phyloP scores from a whole-genome alignment of 495 filamentous ascomycete species.

The Neurospora sp. region DNA sequence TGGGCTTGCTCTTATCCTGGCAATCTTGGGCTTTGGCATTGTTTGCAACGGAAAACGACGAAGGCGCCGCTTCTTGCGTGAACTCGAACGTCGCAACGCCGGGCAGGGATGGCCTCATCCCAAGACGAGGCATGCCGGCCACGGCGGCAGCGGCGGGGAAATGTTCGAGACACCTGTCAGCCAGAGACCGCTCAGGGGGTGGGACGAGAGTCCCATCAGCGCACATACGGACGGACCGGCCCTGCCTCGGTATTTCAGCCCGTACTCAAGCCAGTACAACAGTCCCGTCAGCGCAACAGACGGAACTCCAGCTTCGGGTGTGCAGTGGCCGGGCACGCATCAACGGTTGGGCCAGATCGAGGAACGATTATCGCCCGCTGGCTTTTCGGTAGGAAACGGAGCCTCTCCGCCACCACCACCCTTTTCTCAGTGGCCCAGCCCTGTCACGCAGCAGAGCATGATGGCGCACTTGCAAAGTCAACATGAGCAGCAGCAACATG shows the following conservation, averaged over 20 bases:
- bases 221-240: constrained; percentile 22
- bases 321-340: constrained; percentile 15
- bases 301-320: constrained; percentile 11
- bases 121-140: constrained; percentile 16
- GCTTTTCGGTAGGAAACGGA: background rate
- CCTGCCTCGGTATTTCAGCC: constrained; percentile 38
- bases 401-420: constrained; percentile 17
- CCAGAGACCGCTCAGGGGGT: constrained; percentile 35
- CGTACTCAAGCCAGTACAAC: constrained; percentile 36
- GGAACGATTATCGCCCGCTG: background rate
- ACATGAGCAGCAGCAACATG: constrained; percentile 7
- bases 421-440: constrained; percentile 23
- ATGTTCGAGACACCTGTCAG: constrained; percentile 40
- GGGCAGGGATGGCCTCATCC: constrained; percentile 28
- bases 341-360: constrained; percentile 16
- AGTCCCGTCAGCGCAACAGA: constrained; percentile 34
- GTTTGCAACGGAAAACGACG: constrained; percentile 40
- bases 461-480: background rate
- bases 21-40: constrained; percentile 32
- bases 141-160: constrained; percentile 16
- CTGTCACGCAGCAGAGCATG: constrained; percentile 15
- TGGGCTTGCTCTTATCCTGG: constrained; percentile 32
- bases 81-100: constrained; percentile 23
- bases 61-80: constrained; percentile 31
- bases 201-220: constrained; percentile 37